These are phyloP conservation scores for Endothia cerciana DNA, from an alignment of 2,329 filamentous ascomycete species.

Conservation along the genomic window DNA sequence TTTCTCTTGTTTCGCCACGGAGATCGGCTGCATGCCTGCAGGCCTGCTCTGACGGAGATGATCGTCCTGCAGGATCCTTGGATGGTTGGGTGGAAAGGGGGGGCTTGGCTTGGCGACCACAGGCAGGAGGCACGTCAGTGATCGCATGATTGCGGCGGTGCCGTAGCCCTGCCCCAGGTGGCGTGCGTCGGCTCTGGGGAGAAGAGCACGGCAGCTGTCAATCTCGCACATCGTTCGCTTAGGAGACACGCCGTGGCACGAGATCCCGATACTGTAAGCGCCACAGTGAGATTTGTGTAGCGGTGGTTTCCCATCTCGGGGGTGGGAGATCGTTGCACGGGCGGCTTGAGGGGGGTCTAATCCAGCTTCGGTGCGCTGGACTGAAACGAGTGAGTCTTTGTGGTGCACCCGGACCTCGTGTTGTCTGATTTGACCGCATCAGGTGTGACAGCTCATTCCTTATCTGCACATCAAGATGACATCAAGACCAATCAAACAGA, in stretches of 20 bases:
- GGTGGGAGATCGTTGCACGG: neutral
- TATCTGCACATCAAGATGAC: neutral
- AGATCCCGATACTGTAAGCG: constrained; percentile 9
- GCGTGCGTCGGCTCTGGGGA: neutral
- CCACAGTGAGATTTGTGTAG: constrained; percentile 15
- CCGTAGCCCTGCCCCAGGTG: no score
- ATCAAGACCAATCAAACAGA: no score
- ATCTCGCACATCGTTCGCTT: constrained; percentile 15
- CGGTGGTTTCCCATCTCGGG: neutral
- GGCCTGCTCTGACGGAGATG: neutral
- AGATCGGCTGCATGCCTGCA: constrained; percentile 1
- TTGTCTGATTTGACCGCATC: neutral
- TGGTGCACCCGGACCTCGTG: neutral
- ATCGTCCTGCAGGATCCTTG: neutral
- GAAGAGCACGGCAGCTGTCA: constrained; percentile 12
- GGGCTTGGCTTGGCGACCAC: neutral
- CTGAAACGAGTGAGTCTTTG: neutral
- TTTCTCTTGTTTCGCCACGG: neutral
- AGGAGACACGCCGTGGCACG: constrained; percentile 3
- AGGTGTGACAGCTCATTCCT: neutral
- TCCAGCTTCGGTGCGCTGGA: neutral
- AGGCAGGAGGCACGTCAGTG: no score
- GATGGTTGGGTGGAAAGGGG: no score
- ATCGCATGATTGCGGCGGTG: no score
- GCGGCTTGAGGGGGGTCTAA: neutral